These are phyloP conservation scores for Phyllosticta citriasiana DNA, from an alignment of 2,329 filamentous ascomycete species.

Conservation along the genomic window DNA sequence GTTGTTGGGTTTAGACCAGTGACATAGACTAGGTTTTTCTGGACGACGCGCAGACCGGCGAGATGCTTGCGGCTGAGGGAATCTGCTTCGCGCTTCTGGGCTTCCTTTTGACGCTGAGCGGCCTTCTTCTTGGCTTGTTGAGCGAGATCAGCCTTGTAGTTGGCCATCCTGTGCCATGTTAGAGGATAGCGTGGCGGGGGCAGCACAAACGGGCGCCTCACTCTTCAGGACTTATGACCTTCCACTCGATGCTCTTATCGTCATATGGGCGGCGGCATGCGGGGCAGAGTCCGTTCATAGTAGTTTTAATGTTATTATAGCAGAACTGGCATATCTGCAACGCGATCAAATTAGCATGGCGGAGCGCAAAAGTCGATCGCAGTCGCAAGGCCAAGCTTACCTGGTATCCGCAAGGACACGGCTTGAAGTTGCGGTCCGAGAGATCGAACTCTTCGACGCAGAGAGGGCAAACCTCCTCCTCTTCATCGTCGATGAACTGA, in stretches of 20 bases:
- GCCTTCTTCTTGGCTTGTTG: constrained; percentile 91
- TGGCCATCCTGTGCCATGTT: constrained; percentile 48
- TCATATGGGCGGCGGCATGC: constrained; percentile 93
- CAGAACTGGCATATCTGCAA: constrained; percentile 95
- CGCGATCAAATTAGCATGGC: constrained; percentile 3
- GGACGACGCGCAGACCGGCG: constrained; percentile 87
- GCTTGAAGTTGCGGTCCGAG: constrained; percentile 91
- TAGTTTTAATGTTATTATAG: constrained; percentile 98
- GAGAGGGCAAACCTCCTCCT: constrained; percentile 63
- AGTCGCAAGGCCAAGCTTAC: constrained; percentile 43
- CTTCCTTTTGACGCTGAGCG: constrained; percentile 83
- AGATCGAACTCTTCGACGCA: constrained; percentile 99
- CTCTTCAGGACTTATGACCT: constrained; percentile 91
- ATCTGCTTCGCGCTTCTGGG: constrained; percentile 91
- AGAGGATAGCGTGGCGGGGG: constrained; percentile 13
- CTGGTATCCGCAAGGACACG: constrained; percentile 96
- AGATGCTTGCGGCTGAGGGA: constrained; percentile 92
- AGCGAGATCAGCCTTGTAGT: constrained; percentile 62
- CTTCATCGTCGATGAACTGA: constrained; percentile 45
- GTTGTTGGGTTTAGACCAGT: constrained; percentile 87
- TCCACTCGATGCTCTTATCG: constrained; percentile 95
- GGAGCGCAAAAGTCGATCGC: neutral
- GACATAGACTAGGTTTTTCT: constrained; percentile 98
- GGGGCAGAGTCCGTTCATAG: constrained; percentile 95
- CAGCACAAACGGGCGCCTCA: constrained; percentile 40